phyloP scores from a whole-genome alignment of 768 basidiomycete species.

The Mycena olivaceomarginata region DNA sequence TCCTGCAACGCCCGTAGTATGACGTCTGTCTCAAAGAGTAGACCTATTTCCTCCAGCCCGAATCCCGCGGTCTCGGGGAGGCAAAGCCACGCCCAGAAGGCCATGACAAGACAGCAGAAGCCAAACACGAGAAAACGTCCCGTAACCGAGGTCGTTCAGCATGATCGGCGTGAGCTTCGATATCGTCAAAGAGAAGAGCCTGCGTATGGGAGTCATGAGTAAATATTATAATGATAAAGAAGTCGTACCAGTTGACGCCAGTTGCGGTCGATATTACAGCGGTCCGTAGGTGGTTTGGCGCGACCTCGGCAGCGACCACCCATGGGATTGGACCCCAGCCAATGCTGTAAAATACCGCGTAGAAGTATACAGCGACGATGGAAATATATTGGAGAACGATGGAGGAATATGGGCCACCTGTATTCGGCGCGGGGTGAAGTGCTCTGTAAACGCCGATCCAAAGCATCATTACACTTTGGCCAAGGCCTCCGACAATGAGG shows the following conservation, averaged over 20 bases:
- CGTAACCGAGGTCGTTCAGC: slow-evolving; percentile 57
- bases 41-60: slow-evolving; percentile 67
- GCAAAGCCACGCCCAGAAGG: slow-evolving; percentile 64
- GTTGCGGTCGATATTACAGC: slow-evolving; percentile 60
- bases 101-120: slow-evolving; percentile 62
- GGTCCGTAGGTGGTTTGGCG: slow-evolving; percentile 66
- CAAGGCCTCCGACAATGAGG: slow-evolving; percentile 68
- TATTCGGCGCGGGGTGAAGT: slow-evolving; percentile 53
- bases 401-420: slow-evolving; percentile 49
- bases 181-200: slow-evolving; percentile 67
- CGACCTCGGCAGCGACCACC: slow-evolving; percentile 66
- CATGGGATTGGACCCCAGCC: slow-evolving; percentile 64
- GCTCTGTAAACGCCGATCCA: slow-evolving; percentile 66
- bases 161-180: slow-evolving; percentile 64
- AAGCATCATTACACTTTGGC: slow-evolving; percentile 69
- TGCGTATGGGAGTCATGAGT: not conserved
- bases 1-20: slow-evolving; percentile 60
- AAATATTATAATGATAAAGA: not conserved
- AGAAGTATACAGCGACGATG: slow-evolving; percentile 67
- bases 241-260: slow-evolving; percentile 59
- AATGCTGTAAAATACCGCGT: slow-evolving; percentile 67
- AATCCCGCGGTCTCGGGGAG: slow-evolving; percentile 69
- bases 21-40: slow-evolving; percentile 63
- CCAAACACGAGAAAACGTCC: slow-evolving; percentile 66
- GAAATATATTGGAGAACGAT: slow-evolving; percentile 59